These are phyloP conservation scores for Fusarium continuum DNA, from an alignment of 2,329 filamentous ascomycete species.

Conservation along the genomic window DNA sequence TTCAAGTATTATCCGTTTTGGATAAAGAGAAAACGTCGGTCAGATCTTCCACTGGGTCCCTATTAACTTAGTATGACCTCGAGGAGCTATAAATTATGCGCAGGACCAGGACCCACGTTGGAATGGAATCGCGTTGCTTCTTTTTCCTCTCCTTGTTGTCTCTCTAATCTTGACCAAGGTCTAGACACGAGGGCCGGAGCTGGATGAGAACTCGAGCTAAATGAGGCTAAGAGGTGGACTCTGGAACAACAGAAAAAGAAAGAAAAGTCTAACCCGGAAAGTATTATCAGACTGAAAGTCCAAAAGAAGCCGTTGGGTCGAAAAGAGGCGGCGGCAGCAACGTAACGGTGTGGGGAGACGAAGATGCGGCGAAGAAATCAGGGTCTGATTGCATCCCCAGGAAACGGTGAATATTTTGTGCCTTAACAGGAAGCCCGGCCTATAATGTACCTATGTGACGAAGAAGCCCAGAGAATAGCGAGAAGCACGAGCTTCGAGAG, in stretches of 20 bases:
- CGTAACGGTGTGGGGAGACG: conserved; percentile 37
- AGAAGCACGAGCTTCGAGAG: conserved; percentile 35
- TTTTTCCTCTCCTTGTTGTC: conserved; percentile 13
- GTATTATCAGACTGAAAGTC: conserved; percentile 28
- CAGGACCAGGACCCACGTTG: conserved; percentile 45
- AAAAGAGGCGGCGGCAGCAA: conserved; percentile 38
- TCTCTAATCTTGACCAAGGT: conserved; percentile 26
- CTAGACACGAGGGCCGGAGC: conserved; percentile 31
- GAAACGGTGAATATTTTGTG: conserved; percentile 33
- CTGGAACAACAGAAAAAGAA: conserved; percentile 41
- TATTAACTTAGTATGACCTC: conserved; percentile 32
- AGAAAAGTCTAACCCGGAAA: conserved; percentile 36
- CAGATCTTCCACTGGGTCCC: conserved; percentile 26
- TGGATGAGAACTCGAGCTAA: conserved; percentile 20
- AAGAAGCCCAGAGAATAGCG: conserved; percentile 15
- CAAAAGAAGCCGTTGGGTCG: conserved; percentile 23
- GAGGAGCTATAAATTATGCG: conserved; percentile 38
- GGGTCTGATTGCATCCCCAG: conserved; percentile 41
- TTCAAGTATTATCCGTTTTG: conserved; percentile 29
- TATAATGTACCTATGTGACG: conserved; percentile 37
- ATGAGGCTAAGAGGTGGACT: conserved; percentile 31
- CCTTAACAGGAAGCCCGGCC: conserved; percentile 37
- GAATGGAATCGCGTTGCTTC: conserved; percentile 44
- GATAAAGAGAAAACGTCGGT: conserved; percentile 43
- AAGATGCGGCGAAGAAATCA: conserved; percentile 37